A percentile compares a stretch with the other conserved stretches of the same genome.
Conservation (phyloP, 768 basidiomycete genomes). For the Tubosaeta sp. region DNA sequence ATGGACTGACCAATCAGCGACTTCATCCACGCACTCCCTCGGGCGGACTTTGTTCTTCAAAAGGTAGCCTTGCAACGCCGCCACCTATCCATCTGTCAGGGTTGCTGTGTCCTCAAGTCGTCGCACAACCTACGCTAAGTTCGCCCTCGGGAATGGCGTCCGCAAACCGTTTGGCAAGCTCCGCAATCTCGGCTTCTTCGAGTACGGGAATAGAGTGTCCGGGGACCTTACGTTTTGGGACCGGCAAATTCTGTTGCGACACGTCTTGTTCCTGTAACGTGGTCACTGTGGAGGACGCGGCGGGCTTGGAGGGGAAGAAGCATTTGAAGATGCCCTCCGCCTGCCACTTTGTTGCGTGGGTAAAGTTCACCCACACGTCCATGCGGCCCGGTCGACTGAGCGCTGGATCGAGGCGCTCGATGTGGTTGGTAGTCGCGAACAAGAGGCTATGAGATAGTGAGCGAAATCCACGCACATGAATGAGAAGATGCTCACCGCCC, state of each 20-base stretch:
- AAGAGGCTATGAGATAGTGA: conserved; percentile 50
- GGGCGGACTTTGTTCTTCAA: conserved; percentile 91
- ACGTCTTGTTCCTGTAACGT: conserved; percentile 34
- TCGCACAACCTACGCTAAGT: conserved; percentile 59
- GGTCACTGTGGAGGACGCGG: conserved; percentile 8
- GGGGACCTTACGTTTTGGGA: conserved; percentile 58
- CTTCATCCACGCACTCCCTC: conserved; percentile 77
- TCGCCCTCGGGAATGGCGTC: conserved; percentile 84
- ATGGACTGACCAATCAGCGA: conserved; percentile 56
- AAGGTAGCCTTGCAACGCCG: conserved; percentile 79
- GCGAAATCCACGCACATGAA: conserved; percentile 10
- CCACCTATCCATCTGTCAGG: conserved; percentile 49
- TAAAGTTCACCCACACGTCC: conserved; percentile 92
- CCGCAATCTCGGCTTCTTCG: conserved; percentile 70
- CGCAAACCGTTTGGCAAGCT: conserved; percentile 77
- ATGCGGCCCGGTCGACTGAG: conserved; percentile 85
- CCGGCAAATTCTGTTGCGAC: conserved; percentile 63
- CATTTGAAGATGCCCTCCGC: conserved; percentile 92
- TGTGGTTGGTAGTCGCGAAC: conserved; percentile 92
- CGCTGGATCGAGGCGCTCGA: conserved; percentile 87
- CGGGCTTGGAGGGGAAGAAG: conserved; percentile 73
- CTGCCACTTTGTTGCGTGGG: conserved; percentile 88
- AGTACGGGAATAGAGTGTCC: conserved; percentile 63
- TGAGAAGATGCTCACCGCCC: conserved; percentile 57
- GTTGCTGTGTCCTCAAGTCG: not conserved